Conservation (phyloP, 495 filamentous ascomycete species). For the Talaromyces thailandensis region DNA sequence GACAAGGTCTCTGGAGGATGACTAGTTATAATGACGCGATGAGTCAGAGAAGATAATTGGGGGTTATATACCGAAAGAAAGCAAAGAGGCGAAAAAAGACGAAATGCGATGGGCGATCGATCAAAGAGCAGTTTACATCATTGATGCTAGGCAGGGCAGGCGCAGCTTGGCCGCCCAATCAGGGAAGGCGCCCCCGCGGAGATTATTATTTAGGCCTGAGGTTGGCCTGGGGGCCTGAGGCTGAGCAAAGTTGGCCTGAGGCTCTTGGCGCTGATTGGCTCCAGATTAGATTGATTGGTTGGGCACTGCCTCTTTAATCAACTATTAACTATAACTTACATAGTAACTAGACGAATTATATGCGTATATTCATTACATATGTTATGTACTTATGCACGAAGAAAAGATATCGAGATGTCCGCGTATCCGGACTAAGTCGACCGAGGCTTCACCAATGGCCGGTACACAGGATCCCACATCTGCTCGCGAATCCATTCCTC, state of each 20-base stretch:
- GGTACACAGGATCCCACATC: conserved; percentile 82
- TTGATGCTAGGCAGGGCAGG: not conserved
- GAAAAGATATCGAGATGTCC: not conserved
- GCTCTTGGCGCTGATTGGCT: not conserved
- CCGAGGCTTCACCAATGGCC: conserved; percentile 42
- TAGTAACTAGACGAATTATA: too few species aligned
- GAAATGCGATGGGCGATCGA: not conserved
- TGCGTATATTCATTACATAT: too few species aligned
- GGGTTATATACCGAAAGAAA: not conserved
- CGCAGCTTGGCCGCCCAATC: not conserved
- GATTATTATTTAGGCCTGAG: not conserved
- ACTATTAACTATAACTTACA: too few species aligned
- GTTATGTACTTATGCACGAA: not conserved
- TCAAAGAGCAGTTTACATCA: not conserved
- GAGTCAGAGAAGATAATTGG: not conserved
- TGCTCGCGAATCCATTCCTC: conserved; percentile 79
- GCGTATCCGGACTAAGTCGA: not conserved
- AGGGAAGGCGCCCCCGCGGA: not conserved
- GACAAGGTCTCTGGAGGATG: not conserved
- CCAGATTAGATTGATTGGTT: not conserved
- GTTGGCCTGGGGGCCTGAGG: not conserved
- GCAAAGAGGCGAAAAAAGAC: not conserved
- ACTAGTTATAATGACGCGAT: not conserved
- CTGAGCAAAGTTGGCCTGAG: not conserved
- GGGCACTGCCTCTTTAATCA: not conserved